These are phyloP conservation scores for Coelastrella sp. DNA, from an alignment of 139 green algal genomes.

Conservation along the genomic window DNA sequence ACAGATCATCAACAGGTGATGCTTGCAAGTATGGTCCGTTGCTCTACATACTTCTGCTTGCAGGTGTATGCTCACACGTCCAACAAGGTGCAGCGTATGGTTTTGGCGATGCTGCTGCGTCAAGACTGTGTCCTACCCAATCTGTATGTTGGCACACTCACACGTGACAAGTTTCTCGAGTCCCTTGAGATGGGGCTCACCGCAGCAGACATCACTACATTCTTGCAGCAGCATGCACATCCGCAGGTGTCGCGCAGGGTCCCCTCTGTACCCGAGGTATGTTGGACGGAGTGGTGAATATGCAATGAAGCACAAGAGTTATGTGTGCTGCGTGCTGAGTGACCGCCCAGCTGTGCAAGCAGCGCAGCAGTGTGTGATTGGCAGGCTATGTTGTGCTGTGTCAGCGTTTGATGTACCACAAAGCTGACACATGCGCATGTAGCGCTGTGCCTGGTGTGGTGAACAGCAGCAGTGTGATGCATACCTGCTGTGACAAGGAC, in stretches of 20 bases:
- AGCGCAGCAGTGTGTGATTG: no score
- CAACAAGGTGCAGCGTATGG: slow-evolving; percentile 70
- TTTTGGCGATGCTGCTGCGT: slow-evolving; percentile 82
- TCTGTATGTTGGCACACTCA: slow-evolving; percentile 89
- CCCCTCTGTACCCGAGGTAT: slow-evolving; percentile 80
- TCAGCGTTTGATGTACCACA: no score
- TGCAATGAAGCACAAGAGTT: no score
- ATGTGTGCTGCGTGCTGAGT: no score
- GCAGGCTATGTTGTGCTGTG: no score
- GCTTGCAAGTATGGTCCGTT: not conserved
- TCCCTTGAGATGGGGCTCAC: slow-evolving; percentile 76
- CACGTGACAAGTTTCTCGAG: slow-evolving; percentile 72
- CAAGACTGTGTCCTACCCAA: slow-evolving; percentile 90
- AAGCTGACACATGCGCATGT: no score
- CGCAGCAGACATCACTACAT: slow-evolving; percentile 76
- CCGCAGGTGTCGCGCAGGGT: slow-evolving; percentile 53
- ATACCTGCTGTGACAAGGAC: no score
- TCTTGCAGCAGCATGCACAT: slow-evolving; percentile 81
- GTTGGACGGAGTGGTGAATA: no score
- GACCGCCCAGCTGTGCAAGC: no score
- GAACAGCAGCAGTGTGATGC: no score
- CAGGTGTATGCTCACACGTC: slow-evolving; percentile 91
- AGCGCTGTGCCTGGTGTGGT: no score
- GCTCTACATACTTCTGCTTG: not conserved
- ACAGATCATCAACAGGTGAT: no score